Evolutionary conservation across 2,329 filamentous ascomycete genomes (phyloP), one percentile per base, ranked within the genome.

Genomic region (Bipolaris cookei): DNA sequence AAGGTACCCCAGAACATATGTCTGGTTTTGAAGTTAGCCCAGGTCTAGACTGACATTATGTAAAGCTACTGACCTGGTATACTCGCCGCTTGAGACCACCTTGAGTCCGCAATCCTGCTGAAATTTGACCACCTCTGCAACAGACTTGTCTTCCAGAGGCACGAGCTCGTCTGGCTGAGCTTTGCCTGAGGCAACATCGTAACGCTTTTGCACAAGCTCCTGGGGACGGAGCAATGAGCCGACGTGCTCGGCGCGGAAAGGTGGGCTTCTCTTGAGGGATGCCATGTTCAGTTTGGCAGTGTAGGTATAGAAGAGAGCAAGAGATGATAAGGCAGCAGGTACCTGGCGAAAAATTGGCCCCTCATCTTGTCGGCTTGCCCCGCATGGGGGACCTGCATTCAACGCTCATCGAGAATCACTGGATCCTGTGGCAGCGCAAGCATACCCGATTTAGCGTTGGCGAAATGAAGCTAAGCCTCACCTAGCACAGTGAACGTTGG

Each of bases 191-290:
- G 72, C 71, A 57, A 82, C 75, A 71, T 83, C 73, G 63, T 82
- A 78, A 75, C 89, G 82, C 45, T 84, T 84, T 44, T 85, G 79
- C 13, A 89, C 80, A 23, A 91, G 82, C 49, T 83, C 77, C 50
- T 85, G 75, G 1, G 89, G 88, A 30, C 89, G 86, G 56, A 91
- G 83, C 30, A 91, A 80, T 13, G 88, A 90, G 47, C 89, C 89
- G 59, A 90, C 83, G 64, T 91, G 89, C 77, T 91, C 89, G 58
- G 88, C 88, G 70, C 89, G 84, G 77, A 90, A 91, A 47, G 86
- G 88, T 39, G 86, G 84, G 62, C 61, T 72, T 69, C 71, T 69
- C 60, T 74, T 75, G 37, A 66, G 65, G 37, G 69, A 57, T 38
- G 70, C 65, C 72, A 66, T 66, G 32, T 65, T 78, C 75, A 60